Percentiles rank a stretch among this genome's conserved stretches.
Conservation (phyloP, 805 yeast genomes). For the Wickerhamomyces sydowiorum region DNA sequence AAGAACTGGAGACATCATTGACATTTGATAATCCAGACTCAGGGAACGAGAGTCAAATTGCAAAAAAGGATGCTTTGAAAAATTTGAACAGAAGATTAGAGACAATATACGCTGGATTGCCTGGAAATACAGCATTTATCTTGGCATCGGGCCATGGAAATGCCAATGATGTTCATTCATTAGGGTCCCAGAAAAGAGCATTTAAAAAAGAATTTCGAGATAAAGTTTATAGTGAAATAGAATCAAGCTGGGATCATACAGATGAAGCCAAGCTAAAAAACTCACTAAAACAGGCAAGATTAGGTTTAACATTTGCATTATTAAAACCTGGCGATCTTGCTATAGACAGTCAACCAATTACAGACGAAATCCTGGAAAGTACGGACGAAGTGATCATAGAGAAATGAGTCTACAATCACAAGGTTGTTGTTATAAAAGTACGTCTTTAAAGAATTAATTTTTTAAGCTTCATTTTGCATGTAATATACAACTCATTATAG, state of each 20-base stretch:
- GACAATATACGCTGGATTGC: constrained; percentile 44
- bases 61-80: constrained; percentile 3
- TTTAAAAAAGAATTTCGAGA: constrained; percentile 39
- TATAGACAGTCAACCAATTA: background rate
- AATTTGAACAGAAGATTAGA: constrained; percentile 40
- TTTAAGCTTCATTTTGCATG: too few relatives aligned
- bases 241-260: constrained; percentile 45
- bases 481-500: too few relatives aligned
- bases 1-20: constrained; percentile 35
- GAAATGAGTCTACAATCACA: too few relatives aligned
- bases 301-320: constrained; percentile 44
- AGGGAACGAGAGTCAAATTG: background rate
- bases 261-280: constrained; percentile 41
- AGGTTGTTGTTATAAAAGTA: too few relatives aligned
- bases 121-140: constrained; percentile 54
- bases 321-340: background rate
- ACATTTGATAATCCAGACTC: constrained; percentile 9
- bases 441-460: background rate
- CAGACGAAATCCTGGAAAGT: constrained; percentile 1
- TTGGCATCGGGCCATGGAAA: constrained; percentile 62
- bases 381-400: background rate
- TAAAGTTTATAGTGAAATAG: constrained; percentile 37
- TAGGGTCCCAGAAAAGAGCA: constrained; percentile 38
- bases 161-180: constrained; percentile 37
- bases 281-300: constrained; percentile 49